Evolutionary conservation across 331 rosid genomes (phyloP).

Genomic region (Phaseolus coccineus): DNA sequence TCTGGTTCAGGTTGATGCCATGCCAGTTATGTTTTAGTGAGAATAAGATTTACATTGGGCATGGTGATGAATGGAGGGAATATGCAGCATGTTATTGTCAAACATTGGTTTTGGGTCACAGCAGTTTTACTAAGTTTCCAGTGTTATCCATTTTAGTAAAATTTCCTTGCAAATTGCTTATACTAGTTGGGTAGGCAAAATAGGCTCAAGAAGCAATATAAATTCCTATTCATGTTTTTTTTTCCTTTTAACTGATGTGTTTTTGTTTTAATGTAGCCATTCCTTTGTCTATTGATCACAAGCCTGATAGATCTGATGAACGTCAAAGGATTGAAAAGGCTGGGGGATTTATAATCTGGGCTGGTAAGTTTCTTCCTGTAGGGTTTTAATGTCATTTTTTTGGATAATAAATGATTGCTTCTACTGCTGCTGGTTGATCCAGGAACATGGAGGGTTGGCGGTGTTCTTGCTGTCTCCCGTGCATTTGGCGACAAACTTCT

Average conservation of each 20-base stretch:
- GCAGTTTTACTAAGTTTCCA: slow-evolving; percentile 12
- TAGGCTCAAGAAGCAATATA: neutral
- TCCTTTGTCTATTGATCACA: slow-evolving; percentile 85
- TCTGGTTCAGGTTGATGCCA: slow-evolving; percentile 84
- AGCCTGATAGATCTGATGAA: slow-evolving; percentile 91
- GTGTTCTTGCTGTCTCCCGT: slow-evolving; percentile 93
- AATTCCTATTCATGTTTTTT: neutral
- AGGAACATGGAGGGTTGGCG: slow-evolving; percentile 98
- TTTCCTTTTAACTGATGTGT: slow-evolving; percentile 28
- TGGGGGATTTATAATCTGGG: slow-evolving; percentile 91
- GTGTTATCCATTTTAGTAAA: neutral
- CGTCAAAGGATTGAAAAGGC: slow-evolving; percentile 86
- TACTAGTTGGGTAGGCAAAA: slow-evolving; percentile 1
- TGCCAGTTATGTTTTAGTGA: slow-evolving; percentile 43
- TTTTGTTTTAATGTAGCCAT: slow-evolving; percentile 61
- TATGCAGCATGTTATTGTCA: slow-evolving; percentile 32
- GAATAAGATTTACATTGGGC: slow-evolving; percentile 35
- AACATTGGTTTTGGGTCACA: slow-evolving; percentile 34
- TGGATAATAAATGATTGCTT: slow-evolving; percentile 18
- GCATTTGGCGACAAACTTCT: slow-evolving; percentile 91
- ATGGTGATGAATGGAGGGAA: slow-evolving; percentile 25
- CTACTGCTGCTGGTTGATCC: slow-evolving; percentile 40
- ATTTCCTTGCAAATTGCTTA: slow-evolving; percentile 18
- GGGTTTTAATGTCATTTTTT: neutral
- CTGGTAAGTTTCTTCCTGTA: slow-evolving; percentile 60